A percentile compares a stretch with the other conserved stretches of the same genome.
phyloP scores from a whole-genome alignment of 768 basidiomycete genomes.

The Termitomyces sp. region DNA sequence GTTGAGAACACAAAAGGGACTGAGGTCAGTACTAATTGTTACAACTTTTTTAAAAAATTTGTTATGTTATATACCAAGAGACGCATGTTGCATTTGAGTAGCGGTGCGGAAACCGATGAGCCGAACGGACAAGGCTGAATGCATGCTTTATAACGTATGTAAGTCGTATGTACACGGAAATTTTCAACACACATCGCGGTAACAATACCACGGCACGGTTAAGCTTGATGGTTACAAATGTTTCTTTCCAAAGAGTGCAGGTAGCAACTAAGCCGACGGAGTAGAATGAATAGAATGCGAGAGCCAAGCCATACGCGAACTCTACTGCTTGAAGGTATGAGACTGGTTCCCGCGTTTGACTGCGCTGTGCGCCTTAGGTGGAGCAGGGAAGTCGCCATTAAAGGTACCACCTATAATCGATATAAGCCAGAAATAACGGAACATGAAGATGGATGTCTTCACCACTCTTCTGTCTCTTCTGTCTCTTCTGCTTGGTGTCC shows the following conservation, averaged over 20 bases:
- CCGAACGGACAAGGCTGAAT: not conserved
- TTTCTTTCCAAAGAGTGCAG: not conserved
- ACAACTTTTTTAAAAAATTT: not conserved
- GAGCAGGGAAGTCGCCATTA: slow-evolving; percentile 57
- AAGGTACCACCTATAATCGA: slow-evolving; percentile 31
- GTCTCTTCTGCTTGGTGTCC: slow-evolving; percentile 42
- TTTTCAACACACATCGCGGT: not conserved
- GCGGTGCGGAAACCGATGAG: not conserved
- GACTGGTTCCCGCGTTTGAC: slow-evolving; percentile 67
- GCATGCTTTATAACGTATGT: not conserved
- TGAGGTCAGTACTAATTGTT: not conserved
- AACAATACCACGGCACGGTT: not conserved
- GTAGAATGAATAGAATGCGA: not conserved
- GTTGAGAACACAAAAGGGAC: not conserved
- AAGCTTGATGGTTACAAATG: not conserved
- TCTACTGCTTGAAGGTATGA: slow-evolving; percentile 53
- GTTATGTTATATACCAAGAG: slow-evolving; percentile 9
- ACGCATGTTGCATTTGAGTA: not conserved
- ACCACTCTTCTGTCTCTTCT: slow-evolving; percentile 37
- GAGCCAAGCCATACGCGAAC: not conserved
- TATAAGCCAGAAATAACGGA: not conserved
- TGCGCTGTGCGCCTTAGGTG: slow-evolving; percentile 60
- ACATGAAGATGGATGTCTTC: slow-evolving; percentile 5
- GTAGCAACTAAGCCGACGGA: not conserved
- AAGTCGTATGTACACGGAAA: not conserved